Base-by-base conservation (phyloP, 768 basidiomycete species). In the Galerina marginata region DNA sequence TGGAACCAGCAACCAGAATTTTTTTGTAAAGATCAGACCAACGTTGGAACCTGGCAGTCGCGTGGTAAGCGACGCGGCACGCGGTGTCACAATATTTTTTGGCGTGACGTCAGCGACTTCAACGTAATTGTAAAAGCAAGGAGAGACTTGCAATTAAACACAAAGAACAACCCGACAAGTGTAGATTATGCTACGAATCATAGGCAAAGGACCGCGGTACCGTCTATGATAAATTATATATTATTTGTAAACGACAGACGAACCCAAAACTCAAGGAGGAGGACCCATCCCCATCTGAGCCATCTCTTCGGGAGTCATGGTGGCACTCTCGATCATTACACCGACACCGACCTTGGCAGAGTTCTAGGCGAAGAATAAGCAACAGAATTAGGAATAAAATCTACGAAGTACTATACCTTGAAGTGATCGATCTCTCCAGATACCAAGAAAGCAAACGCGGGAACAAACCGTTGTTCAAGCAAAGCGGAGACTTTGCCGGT, bases 381-480 rank as follows among this genome's bases (percentile, higher is more conserved):
- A 54, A 50, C 61, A 4, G 45, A 33, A 16, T 29, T 56, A 53
- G 25, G 54, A 29, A 59, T 12, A 59, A 14, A 50, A 57, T 54
- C 4, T 43, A 3, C 4, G 46, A 65, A 6, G 37, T 10, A 58
- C 59, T 77, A 63, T 67, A 93, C 95, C 89, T 96, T 99, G 82
- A 94, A 91, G 84, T 99, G 97, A 75, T 99, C 97, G 66, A 99
- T 95, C 82, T 99, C 97, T 9, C 97, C 97, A 15, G 93, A 86
- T 47, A 99, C 88, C 67, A 96, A 75, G 83, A 99, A 97, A 12
- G 94, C 88, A 71, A 99, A 98, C 9, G 93, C 87, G 4, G 97
- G 97, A 11, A 93, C 93, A 74, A 99, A 95, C 55, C 95, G 86
- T 77, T 99, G 96, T 76, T 99, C 97, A 20, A 99, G 86, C 68